A percentile compares a stretch with the other conserved stretches of the same genome.
phyloP scores from a whole-genome alignment of 345 rosid genomes.

The Cochlearia excelsa region DNA sequence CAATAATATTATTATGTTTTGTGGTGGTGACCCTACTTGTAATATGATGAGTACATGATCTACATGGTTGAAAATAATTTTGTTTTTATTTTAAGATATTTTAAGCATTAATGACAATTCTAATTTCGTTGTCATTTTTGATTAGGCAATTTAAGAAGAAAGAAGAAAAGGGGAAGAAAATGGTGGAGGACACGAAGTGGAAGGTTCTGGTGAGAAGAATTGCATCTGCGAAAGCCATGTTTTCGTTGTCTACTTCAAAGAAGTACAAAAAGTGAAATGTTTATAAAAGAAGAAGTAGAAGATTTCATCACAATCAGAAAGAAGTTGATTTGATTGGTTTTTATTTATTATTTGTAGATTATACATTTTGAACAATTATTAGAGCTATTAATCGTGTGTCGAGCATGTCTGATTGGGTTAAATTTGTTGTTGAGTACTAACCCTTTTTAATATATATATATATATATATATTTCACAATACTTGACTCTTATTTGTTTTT shows the following conservation, averaged over 20 bases:
- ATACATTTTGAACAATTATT: too few relatives aligned
- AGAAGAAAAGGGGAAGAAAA: conserved; percentile 40
- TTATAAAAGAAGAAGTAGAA: not conserved
- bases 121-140: not conserved
- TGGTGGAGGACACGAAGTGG: conserved; percentile 59
- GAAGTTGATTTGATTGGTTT: not conserved
- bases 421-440: too few relatives aligned
- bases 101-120: conserved; percentile 11
- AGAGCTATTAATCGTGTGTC: too few relatives aligned
- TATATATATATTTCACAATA: too few relatives aligned
- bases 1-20: too few relatives aligned
- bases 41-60: too few relatives aligned
- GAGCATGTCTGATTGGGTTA: too few relatives aligned
- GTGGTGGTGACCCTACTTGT: too few relatives aligned
- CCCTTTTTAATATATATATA: too few relatives aligned
- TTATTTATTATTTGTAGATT: too few relatives aligned
- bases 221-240: conserved; percentile 60
- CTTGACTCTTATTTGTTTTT: too few relatives aligned
- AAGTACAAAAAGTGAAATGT: conserved; percentile 26
- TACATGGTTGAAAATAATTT: too few relatives aligned
- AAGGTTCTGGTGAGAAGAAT: conserved; percentile 68
- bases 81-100: not conserved
- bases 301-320: conserved; percentile 4
- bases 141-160: conserved; percentile 70
- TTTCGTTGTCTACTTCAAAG: conserved; percentile 52